A percentile compares a stretch with the other conserved stretches of the same genome.
Evolutionary conservation across 1,284 basidiomycete genomes (phyloP).

Genomic region (Moesziomyces sp.): DNA sequence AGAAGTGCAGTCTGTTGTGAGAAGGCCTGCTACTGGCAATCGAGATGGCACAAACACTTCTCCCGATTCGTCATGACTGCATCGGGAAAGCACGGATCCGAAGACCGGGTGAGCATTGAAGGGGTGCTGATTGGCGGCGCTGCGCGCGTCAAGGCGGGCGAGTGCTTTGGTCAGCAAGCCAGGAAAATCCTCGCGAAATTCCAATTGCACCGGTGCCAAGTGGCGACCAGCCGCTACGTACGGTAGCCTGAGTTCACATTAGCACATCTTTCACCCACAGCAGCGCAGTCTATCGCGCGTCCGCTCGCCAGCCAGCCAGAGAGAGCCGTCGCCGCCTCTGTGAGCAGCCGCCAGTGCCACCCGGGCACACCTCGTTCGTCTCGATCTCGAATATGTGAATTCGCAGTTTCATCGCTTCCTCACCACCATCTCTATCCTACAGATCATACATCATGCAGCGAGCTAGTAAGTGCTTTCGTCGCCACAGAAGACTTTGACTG

Average conservation of each 20-base stretch:
- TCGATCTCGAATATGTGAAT: slow-evolving; percentile 16
- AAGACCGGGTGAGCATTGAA: slow-evolving; percentile 24
- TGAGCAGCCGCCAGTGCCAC: slow-evolving; percentile 18
- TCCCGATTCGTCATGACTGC: no score
- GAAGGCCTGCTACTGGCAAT: not conserved
- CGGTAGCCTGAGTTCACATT: slow-evolving; percentile 19
- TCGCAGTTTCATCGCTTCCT: not conserved
- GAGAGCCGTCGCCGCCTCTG: slow-evolving; percentile 5
- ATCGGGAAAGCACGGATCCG: slow-evolving; percentile 23
- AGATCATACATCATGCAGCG: slow-evolving; percentile 41
- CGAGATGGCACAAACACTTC: not conserved
- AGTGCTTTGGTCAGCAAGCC: slow-evolving; percentile 41
- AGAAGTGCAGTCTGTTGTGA: no score
- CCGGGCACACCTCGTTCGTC: not conserved
- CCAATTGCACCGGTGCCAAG: slow-evolving; percentile 6
- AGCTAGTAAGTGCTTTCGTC: slow-evolving; percentile 29
- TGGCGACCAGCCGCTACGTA: slow-evolving; percentile 8
- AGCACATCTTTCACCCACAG: slow-evolving; percentile 18
- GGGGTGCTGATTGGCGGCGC: slow-evolving; percentile 26
- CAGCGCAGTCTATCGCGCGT: slow-evolving; percentile 3
- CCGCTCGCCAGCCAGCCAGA: slow-evolving; percentile 4
- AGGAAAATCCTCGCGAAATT: slow-evolving; percentile 3
- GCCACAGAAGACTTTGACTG: not conserved
- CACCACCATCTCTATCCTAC: slow-evolving; percentile 24
- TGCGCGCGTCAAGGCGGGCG: slow-evolving; percentile 14